Percentiles rank a stretch among this genome's conserved stretches.
Conservation (phyloP, 1,284 basidiomycete genomes). For the Abortiporus biennis region DNA sequence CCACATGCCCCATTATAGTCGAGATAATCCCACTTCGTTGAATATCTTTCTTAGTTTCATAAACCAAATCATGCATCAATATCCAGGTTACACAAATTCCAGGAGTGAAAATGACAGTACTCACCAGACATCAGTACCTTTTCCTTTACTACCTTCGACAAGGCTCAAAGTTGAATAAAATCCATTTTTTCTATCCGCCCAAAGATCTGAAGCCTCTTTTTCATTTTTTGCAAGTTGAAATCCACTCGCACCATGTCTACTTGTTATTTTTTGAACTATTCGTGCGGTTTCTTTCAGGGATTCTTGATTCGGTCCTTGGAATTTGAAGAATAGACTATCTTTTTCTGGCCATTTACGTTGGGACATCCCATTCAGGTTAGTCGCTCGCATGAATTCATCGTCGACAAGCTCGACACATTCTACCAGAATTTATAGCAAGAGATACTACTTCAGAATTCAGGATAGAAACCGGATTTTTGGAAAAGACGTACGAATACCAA, state of each 20-base stretch:
- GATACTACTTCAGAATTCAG: neutral
- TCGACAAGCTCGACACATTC: slow-evolving; percentile 78
- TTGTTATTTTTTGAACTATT: slow-evolving; percentile 49
- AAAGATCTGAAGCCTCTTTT: slow-evolving; percentile 71
- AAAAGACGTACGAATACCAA: slow-evolving; percentile 52
- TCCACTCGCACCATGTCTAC: slow-evolving; percentile 62
- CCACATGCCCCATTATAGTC: slow-evolving; percentile 76
- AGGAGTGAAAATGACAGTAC: slow-evolving; percentile 18
- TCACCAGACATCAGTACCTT: slow-evolving; percentile 85
- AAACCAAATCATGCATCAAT: slow-evolving; percentile 68
- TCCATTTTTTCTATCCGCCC: slow-evolving; percentile 85
- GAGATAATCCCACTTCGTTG: slow-evolving; percentile 51
- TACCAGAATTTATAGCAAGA: slow-evolving; percentile 14
- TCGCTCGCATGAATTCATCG: slow-evolving; percentile 61
- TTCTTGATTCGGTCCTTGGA: slow-evolving; percentile 64
- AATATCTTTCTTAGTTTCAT: slow-evolving; percentile 74
- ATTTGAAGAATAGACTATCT: slow-evolving; percentile 84
- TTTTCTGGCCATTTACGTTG: slow-evolving; percentile 57
- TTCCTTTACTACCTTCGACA: slow-evolving; percentile 57
- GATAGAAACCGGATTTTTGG: neutral
- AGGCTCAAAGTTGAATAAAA: slow-evolving; percentile 66
- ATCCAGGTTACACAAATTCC: slow-evolving; percentile 71
- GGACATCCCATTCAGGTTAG: slow-evolving; percentile 59
- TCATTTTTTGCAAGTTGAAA: slow-evolving; percentile 67
- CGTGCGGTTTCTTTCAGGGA: slow-evolving; percentile 61